Conservation (phyloP, 768 basidiomycete species). For the Termitomyces sp. region DNA sequence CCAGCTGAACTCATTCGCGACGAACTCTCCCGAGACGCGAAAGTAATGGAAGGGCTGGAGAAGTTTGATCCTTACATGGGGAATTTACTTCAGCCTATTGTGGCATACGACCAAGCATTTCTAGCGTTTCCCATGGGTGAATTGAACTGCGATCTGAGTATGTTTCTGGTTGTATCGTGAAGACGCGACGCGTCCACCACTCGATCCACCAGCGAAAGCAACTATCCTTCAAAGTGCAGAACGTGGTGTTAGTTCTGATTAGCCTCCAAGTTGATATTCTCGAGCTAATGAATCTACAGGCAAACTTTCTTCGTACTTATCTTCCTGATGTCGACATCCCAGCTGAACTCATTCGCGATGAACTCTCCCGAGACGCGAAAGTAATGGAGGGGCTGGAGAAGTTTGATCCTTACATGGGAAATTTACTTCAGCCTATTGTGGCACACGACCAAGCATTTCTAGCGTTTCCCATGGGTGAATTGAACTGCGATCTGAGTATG, state of each 20-base stretch:
- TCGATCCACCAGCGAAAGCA: conserved; percentile 26
- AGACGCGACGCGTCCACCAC: conserved; percentile 42
- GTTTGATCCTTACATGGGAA: conserved; percentile 62
- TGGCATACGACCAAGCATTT: conserved; percentile 29
- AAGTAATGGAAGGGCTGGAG: conserved; percentile 29
- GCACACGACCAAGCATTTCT: conserved; percentile 32
- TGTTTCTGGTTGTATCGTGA: conserved; percentile 20
- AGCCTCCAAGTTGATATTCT: neutral
- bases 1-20: conserved; percentile 63
- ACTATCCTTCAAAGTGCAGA: conserved; percentile 54
- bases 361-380: conserved; percentile 47
- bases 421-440: conserved; percentile 44
- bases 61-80: conserved; percentile 59
- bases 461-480: conserved; percentile 66
- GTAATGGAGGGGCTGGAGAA: conserved; percentile 29
- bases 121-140: conserved; percentile 68
- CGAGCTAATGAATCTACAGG: conserved; percentile 35
- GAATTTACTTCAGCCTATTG: conserved; percentile 46
- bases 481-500: conserved; percentile 60
- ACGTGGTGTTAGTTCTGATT: conserved; percentile 52
- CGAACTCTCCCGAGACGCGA: conserved; percentile 48
- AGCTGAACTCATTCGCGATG: conserved; percentile 59
- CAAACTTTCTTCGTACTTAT: conserved; percentile 68
- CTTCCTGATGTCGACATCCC: conserved; percentile 76
- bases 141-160: conserved; percentile 58